phyloP scores from a whole-genome alignment of 352 stramenopile species.

The Globisporangium takayamanum region DNA sequence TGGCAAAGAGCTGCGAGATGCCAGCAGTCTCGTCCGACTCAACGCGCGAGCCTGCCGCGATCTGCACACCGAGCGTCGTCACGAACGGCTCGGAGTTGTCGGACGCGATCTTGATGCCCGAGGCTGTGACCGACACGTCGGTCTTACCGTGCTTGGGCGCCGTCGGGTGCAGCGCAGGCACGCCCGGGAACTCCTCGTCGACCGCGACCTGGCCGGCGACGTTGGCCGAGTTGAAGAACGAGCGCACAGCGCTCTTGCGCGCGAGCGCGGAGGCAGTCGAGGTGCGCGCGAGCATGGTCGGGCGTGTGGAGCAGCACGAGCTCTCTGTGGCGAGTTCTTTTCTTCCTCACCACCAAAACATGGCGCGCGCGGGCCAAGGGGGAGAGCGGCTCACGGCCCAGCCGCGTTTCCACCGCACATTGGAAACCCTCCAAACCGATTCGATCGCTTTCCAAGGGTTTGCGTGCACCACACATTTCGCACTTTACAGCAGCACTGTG shows the following conservation, averaged over 20 bases:
- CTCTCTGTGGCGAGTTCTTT: conserved; percentile 15
- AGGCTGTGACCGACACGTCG: conserved; percentile 30
- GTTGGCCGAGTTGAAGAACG: conserved; percentile 60
- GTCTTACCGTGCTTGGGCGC: conserved; percentile 27
- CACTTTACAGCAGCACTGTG: neutral
- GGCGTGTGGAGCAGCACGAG: neutral
- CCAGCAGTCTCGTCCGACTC: conserved; percentile 70
- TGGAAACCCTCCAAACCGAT: too few relatives aligned
- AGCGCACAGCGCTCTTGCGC: conserved; percentile 26
- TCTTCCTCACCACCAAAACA: conserved; percentile 34
- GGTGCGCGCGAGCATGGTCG: conserved; percentile 26
- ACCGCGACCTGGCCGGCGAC: conserved; percentile 49
- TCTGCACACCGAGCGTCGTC: conserved; percentile 56
- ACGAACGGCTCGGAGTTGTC: conserved; percentile 40
- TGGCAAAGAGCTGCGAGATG: conserved; percentile 70
- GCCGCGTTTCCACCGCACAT: neutral
- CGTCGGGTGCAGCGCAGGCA: conserved; percentile 33
- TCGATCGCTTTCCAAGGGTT: neutral
- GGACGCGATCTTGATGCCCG: conserved; percentile 58
- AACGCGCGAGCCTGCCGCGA: conserved; percentile 50
- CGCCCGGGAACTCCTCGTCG: conserved; percentile 53
- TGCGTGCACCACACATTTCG: neutral
- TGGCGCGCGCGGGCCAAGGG: neutral
- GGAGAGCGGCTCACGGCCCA: neutral
- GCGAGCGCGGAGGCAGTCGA: conserved; percentile 28